These are phyloP conservation scores for Seiridium unicorne DNA, from an alignment of 2,329 filamentous ascomycete species.

Conservation along the genomic window DNA sequence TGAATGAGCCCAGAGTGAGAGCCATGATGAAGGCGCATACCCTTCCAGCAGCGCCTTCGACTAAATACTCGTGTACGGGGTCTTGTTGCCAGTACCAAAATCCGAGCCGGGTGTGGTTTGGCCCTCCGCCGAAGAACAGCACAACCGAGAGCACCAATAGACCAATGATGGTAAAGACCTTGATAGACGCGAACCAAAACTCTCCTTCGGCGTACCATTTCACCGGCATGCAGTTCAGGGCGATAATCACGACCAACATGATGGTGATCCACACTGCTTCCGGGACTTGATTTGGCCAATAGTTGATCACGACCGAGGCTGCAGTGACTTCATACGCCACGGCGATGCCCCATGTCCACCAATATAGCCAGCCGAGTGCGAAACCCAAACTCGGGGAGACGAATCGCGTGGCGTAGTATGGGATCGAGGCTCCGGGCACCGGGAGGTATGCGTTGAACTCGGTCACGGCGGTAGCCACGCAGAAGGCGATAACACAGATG, in stretches of 20 bases:
- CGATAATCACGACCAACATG: conserved; percentile 35
- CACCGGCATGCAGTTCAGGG: conserved; percentile 39
- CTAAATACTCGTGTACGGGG: conserved; percentile 19
- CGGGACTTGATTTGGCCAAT: conserved; percentile 24
- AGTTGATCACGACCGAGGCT: conserved; percentile 39
- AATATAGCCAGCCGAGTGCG: conserved; percentile 39
- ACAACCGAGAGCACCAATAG: conserved; percentile 46
- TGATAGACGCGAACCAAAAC: conserved; percentile 47
- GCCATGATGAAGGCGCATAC: conserved; percentile 1
- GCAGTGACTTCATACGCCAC: conserved; percentile 43
- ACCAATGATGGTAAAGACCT: conserved; percentile 47
- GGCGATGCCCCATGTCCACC: conserved; percentile 43
- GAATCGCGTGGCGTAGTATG: conserved; percentile 21
- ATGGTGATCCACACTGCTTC: conserved; percentile 42
- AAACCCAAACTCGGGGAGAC: conserved; percentile 25
- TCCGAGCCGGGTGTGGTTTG: conserved; percentile 38
- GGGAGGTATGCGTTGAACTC: conserved; percentile 24
- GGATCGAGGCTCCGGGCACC: conserved; percentile 9
- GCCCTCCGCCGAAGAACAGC: conserved; percentile 44
- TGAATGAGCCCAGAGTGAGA: conserved; percentile 5
- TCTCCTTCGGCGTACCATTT: conserved; percentile 49
- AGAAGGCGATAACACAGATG: conserved; percentile 51
- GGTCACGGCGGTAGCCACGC: conserved; percentile 42
- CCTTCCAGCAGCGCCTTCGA: conserved; percentile 22
- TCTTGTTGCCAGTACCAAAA: conserved; percentile 37